Evolutionary conservation across 345 rosid genomes (phyloP), one percentile per base, ranked within the genome.

Genomic region (Salix exigua): DNA sequence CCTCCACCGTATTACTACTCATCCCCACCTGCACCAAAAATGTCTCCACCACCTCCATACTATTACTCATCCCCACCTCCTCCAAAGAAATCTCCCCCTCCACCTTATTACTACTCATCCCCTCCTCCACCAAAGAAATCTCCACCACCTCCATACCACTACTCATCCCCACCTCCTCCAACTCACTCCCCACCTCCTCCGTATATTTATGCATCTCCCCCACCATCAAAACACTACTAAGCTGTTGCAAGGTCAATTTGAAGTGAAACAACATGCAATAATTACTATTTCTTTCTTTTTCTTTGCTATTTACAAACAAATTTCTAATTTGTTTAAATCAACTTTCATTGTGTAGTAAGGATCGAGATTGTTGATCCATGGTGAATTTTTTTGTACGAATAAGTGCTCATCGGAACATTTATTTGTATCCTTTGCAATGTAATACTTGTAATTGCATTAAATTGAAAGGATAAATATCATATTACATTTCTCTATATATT

Each of bases 151-250:
- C 76, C 72, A 0, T 68, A 31, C 9, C 31, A 66, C 31, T 67
- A 73, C 33, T 7, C n/a, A 0, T 73, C 75, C 5, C 75, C 68
- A 21, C 75, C 55, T 14, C 68, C 75, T 14, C 68, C 55, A 7
- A 13, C 5, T 1, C 23, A 60, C n/a, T 77, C 80, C 5, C 62
- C 65, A 25, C 64, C 80, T 46, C 76, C 66, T 17, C 55, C 71
- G 21, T 64, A 73, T 51, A n/a, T 30, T 18, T 66, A 63, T 38
- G 7, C 48, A 28, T 74, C 65, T 1, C 73, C 67, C 4, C 76
- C 76, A 14, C 83, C 70, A 0, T n/a, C 75, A 7, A 51, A 51
- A 19, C 23, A 51, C 58, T 51, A 51, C 9, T 51, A 51, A 51
- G 9, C 3, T 51, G 0, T 5, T 51, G 2, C 2, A 51, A n/a